Evolutionary conservation across 2,329 filamentous ascomycete species (phyloP).

Genomic region (Fusarium protoensiforme): DNA sequence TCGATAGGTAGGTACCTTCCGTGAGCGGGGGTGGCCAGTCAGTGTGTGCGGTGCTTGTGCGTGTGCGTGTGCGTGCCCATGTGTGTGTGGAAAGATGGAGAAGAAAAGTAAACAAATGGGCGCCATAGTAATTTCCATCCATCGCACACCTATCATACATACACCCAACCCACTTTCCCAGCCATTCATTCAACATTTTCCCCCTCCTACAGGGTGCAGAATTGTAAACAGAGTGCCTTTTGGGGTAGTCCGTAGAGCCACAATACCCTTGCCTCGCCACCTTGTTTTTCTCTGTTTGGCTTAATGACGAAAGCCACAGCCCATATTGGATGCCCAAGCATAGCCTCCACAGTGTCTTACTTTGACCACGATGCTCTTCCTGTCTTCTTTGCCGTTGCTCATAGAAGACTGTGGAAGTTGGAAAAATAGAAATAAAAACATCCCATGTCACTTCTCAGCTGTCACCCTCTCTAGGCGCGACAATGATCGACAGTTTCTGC

Average conservation of each 20-base stretch:
- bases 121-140: slow-evolving; percentile 7
- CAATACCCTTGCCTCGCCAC: background rate
- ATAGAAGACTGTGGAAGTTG: background rate
- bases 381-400: background rate
- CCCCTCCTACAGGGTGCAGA: background rate
- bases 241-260: background rate
- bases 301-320: background rate
- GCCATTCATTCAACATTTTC: background rate
- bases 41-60: slow-evolving; percentile 7
- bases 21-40: background rate
- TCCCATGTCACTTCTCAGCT: background rate
- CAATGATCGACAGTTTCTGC: slow-evolving; percentile 21
- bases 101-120: slow-evolving; percentile 42
- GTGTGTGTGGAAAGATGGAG: slow-evolving; percentile 14
- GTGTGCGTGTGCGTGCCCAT: slow-evolving; percentile 15
- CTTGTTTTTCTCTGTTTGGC: slow-evolving; percentile 8
- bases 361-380: too few relatives aligned
- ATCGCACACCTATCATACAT: slow-evolving; percentile 5
- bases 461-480: slow-evolving; percentile 19
- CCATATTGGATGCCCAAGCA: slow-evolving; percentile 4
- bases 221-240: slow-evolving; percentile 4
- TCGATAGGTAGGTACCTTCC: background rate
- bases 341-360: slow-evolving; percentile 25
- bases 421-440: background rate
- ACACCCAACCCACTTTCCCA: background rate